Evolutionary conservation across 106 monocot genomes (phyloP).

Genomic region (Phalaenopsis equestris): DNA sequence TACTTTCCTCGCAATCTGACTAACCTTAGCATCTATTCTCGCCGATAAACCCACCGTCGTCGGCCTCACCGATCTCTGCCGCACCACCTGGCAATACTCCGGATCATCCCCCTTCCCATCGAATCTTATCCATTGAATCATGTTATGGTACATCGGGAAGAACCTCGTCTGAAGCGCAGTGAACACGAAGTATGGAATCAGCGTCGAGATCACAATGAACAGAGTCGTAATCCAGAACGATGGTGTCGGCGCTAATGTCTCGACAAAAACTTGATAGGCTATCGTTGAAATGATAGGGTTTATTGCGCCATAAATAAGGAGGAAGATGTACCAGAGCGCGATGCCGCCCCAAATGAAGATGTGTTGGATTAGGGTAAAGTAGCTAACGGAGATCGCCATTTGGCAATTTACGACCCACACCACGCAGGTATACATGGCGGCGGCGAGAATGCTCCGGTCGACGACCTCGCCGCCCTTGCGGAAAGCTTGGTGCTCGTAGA

Average conservation of each 20-base stretch:
- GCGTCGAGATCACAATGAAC: conserved; percentile 56
- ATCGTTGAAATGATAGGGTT: conserved; percentile 41
- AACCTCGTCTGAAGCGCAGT: conserved; percentile 62
- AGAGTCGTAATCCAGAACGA: conserved; percentile 67
- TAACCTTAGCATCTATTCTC: conserved; percentile 57
- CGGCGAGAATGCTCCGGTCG: conserved; percentile 30
- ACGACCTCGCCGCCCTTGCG: conserved; percentile 36
- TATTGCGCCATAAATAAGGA: conserved; percentile 55
- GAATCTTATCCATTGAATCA: conserved; percentile 80
- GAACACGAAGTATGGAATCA: conserved; percentile 65
- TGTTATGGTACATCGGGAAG: conserved; percentile 89
- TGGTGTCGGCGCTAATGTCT: conserved; percentile 41
- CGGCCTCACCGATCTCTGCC: conserved; percentile 59
- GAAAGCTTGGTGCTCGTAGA: conserved; percentile 17
- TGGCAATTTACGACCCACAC: conserved; percentile 96
- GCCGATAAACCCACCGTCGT: conserved; percentile 82
- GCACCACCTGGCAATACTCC: conserved; percentile 52
- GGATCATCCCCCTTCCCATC: conserved; percentile 63
- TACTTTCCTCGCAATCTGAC: conserved; percentile 13
- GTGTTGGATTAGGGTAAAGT: conserved; percentile 93
- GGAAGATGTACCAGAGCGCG: conserved; percentile 73
- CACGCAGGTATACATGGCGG: conserved; percentile 74
- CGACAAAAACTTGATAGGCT: conserved; percentile 63
- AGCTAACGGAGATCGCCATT: conserved; percentile 77
- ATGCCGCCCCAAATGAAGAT: conserved; percentile 90